phyloP scores from a whole-genome alignment of 805 yeast species.

The Kuraishia capsulata region DNA sequence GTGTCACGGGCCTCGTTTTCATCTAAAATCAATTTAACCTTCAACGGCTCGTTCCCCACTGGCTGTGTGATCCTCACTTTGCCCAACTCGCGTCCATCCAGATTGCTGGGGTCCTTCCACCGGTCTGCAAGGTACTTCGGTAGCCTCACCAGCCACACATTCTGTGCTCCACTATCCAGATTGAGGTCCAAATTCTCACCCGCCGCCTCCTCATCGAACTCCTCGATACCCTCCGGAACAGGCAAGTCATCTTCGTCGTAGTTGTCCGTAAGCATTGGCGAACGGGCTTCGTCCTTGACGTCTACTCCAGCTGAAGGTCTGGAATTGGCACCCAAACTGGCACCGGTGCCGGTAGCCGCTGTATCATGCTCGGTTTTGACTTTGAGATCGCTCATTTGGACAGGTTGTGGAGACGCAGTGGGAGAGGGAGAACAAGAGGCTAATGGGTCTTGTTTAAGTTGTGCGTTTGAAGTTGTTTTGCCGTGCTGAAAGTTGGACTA shows the following conservation, averaged over 20 bases:
- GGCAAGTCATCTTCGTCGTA: slow-evolving; percentile 21
- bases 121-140: slow-evolving; percentile 80
- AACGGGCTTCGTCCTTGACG: not conserved
- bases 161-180: slow-evolving; percentile 48
- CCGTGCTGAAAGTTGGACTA: no score
- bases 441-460: no score
- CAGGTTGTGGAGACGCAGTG: no score
- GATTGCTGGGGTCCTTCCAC: slow-evolving; percentile 58
- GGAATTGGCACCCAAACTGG: no score
- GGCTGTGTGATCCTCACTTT: slow-evolving; percentile 62
- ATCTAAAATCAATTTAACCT: slow-evolving; percentile 51
- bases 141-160: slow-evolving; percentile 86
- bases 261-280: slow-evolving; percentile 8
- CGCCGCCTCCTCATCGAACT: slow-evolving; percentile 21
- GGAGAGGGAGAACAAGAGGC: no score
- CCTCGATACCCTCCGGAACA: slow-evolving; percentile 25
- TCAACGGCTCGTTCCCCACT: slow-evolving; percentile 23
- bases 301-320: not conserved
- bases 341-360: not conserved
- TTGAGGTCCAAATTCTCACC: slow-evolving; percentile 77
- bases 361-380: not conserved
- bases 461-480: no score
- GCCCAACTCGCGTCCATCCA: slow-evolving; percentile 73
- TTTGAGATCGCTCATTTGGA: no score
- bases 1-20: slow-evolving; percentile 41